Percentiles rank a stretch among this genome's conserved stretches.
phyloP scores from a whole-genome alignment of 768 basidiomycete genomes.

The Psilocybe cyanescens region DNA sequence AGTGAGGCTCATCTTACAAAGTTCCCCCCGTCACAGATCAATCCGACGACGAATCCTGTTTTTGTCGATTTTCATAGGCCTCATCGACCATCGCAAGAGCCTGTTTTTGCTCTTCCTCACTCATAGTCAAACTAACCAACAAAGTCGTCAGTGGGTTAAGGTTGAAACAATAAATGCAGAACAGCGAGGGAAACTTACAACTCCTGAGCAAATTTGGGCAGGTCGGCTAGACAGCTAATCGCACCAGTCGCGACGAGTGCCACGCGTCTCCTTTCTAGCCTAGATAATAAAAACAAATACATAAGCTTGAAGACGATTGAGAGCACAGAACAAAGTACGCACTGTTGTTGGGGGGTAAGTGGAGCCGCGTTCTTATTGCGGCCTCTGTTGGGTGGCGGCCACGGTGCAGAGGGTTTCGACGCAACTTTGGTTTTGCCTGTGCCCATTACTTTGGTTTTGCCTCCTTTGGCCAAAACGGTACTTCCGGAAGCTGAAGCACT shows the following conservation, averaged over 20 bases:
- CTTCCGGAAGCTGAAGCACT: background rate
- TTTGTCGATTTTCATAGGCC: background rate
- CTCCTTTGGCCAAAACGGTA: background rate
- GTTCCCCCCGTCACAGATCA: background rate
- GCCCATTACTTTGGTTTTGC: background rate
- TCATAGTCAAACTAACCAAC: background rate
- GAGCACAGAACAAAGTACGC: too few species aligned
- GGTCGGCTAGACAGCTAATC: conserved; percentile 53
- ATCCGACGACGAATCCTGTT: background rate
- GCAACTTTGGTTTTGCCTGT: background rate
- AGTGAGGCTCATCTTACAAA: too few species aligned
- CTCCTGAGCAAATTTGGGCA: conserved; percentile 60
- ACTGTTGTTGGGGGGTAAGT: too few species aligned
- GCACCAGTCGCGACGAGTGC: conserved; percentile 68
- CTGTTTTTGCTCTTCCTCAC: background rate
- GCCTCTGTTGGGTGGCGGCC: background rate
- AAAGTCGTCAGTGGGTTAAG: background rate
- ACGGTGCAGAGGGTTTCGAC: background rate
- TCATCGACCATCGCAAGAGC: background rate
- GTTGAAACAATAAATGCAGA: conserved; percentile 4
- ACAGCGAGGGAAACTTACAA: conserved; percentile 52
- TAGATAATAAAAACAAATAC: conserved; percentile 25
- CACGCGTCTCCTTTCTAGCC: conserved; percentile 55
- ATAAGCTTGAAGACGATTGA: background rate
- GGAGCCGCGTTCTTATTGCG: background rate